phyloP scores from a whole-genome alignment of 345 rosid genomes.

The Brassica rapa region DNA sequence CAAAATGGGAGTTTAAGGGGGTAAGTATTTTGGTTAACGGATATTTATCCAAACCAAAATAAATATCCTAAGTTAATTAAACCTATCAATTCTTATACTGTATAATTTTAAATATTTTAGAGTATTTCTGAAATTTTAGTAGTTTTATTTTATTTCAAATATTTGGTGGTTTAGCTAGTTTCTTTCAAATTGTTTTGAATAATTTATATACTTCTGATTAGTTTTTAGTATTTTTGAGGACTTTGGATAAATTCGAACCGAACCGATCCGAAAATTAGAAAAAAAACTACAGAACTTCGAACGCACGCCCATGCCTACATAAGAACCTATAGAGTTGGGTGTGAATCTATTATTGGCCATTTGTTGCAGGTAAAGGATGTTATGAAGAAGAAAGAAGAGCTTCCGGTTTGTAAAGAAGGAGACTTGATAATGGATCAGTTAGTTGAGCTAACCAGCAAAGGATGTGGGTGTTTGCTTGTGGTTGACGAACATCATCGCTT shows the following conservation, averaged over 20 bases:
- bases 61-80: not conserved
- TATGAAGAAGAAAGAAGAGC: slow-evolving; percentile 89
- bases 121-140: no score
- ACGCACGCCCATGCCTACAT: not conserved
- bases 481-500: slow-evolving; percentile 60
- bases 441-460: slow-evolving; percentile 88
- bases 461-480: slow-evolving; percentile 94
- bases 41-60: not conserved
- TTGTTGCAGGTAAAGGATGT: slow-evolving; percentile 75
- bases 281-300: no score
- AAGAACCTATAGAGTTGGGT: not conserved
- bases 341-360: not conserved
- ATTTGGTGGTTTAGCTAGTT: no score
- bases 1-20: no score
- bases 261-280: no score
- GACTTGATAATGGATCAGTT: slow-evolving; percentile 94
- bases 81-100: no score
- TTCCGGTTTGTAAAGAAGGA: slow-evolving; percentile 84
- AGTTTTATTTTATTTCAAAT: no score
- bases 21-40: not conserved
- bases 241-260: no score
- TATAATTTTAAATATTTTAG: not conserved
- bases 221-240: no score
- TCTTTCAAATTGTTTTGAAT: no score
- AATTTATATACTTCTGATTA: no score